Evolutionary conservation across 345 rosid species (phyloP).

Genomic region (Erysimum cheiranthoides): DNA sequence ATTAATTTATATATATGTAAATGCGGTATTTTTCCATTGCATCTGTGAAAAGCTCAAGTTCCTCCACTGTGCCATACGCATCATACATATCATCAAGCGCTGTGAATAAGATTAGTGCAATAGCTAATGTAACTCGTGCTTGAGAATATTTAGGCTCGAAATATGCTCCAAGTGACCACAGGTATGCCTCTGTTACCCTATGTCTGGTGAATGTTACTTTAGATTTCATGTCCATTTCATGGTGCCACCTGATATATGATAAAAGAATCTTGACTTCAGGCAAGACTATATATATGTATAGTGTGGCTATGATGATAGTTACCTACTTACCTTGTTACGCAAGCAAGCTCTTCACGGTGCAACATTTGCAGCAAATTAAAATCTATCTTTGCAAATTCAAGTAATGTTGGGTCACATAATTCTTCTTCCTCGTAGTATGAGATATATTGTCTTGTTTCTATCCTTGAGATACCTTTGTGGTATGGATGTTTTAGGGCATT

Average conservation of each 20-base stretch:
- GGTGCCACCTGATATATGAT: slow-evolving; percentile 31
- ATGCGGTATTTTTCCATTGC: slow-evolving; percentile 18
- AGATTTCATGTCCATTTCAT: slow-evolving; percentile 21
- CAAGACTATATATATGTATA: neutral
- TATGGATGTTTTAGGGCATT: slow-evolving; percentile 33
- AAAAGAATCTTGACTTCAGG: neutral
- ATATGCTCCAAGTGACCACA: slow-evolving; percentile 41
- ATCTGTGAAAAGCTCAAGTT: slow-evolving; percentile 38
- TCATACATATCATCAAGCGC: slow-evolving; percentile 39
- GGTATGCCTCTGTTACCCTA: slow-evolving; percentile 22
- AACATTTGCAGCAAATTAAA: slow-evolving; percentile 28
- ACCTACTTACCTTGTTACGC: slow-evolving; percentile 31
- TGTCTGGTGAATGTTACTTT: slow-evolving; percentile 29
- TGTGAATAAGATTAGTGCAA: slow-evolving; percentile 16
- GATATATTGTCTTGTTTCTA: slow-evolving; percentile 31
- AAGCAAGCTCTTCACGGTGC: slow-evolving; percentile 31
- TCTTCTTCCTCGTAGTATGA: slow-evolving; percentile 32
- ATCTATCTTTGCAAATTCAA: slow-evolving; percentile 42
- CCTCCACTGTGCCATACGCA: slow-evolving; percentile 29
- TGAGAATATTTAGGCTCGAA: slow-evolving; percentile 42
- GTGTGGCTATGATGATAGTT: neutral
- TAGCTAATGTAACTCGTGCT: slow-evolving; percentile 23
- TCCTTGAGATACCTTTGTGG: slow-evolving; percentile 39
- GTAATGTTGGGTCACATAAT: neutral
- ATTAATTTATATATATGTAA: neutral